Conservation (phyloP, 2,329 filamentous ascomycete species). For the Aureobasidium sp. region DNA sequence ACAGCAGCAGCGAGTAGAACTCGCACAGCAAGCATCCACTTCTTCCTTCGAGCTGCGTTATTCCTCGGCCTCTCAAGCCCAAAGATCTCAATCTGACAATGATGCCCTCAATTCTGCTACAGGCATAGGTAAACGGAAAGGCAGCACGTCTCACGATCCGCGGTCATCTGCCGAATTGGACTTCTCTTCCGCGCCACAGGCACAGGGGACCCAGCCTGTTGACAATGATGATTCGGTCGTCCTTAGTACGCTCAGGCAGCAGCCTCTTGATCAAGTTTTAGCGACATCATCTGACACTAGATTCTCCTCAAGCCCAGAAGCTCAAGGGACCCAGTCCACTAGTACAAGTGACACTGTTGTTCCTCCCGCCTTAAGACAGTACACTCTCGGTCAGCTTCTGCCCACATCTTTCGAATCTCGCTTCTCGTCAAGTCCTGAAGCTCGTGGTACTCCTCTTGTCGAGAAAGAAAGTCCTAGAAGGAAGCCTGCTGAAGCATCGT, state of each 20-base stretch:
- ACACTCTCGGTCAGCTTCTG: neutral
- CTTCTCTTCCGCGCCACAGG: neutral
- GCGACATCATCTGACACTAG: neutral
- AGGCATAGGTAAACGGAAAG: neutral
- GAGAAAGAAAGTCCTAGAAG: neutral
- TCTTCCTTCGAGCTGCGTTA: neutral
- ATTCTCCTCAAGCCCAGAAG: constrained; percentile 5
- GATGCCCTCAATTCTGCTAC: too few relatives aligned
- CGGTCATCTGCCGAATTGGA: neutral
- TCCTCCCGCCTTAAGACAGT: neutral
- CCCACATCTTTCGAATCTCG: constrained; percentile 3
- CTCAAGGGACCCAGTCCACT: neutral
- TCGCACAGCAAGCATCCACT: neutral
- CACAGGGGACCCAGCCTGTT: neutral
- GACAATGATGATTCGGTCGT: neutral
- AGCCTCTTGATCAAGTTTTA: neutral
- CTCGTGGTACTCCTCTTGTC: neutral
- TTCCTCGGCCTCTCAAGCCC: neutral
- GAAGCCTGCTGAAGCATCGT: neutral
- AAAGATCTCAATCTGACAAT: neutral
- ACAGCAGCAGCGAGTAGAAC: neutral
- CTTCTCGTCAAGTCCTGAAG: constrained; percentile 6
- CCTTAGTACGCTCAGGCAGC: neutral
- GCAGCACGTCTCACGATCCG: neutral
- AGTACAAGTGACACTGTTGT: neutral